Conservation (phyloP, 108 stramenopile species). For the Phaeodactylum tricornutum region DNA sequence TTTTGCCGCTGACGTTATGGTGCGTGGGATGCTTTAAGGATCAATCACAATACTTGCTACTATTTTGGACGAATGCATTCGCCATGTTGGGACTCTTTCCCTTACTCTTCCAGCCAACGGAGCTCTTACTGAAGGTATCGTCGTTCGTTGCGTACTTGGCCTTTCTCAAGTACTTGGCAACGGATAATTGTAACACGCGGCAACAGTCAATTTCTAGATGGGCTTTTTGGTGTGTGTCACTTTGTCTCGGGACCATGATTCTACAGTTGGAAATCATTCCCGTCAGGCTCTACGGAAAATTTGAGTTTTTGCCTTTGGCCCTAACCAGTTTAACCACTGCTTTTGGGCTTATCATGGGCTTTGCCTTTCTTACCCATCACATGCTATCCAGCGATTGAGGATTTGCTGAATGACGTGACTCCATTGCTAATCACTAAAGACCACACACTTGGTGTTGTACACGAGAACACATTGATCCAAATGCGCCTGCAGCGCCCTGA, state of each 20-base stretch:
- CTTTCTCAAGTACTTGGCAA: conserved; percentile 11
- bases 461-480: too few relatives aligned
- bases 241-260: too few relatives aligned
- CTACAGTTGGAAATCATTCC: conserved; percentile 51
- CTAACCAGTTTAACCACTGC: conserved; percentile 57
- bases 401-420: too few relatives aligned
- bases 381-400: too few relatives aligned
- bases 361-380: too few relatives aligned
- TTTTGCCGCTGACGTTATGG: conserved; percentile 62
- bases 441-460: too few relatives aligned
- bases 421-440: too few relatives aligned
- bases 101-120: conserved; percentile 49
- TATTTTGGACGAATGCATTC: conserved; percentile 39
- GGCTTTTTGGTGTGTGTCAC: conserved; percentile 23
- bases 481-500: conserved; percentile 70
- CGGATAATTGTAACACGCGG: too few relatives aligned
- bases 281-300: conserved; percentile 26
- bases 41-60: conserved; percentile 17
- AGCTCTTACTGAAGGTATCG: conserved; percentile 42
- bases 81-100: conserved; percentile 65
- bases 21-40: neutral
- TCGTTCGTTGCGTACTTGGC: conserved; percentile 41
- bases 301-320: conserved; percentile 76
- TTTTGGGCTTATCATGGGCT: conserved; percentile 46
- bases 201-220: conserved; percentile 14